These are phyloP conservation scores for Colletotrichum sp. DNA, from an alignment of 2,329 filamentous ascomycete species.

Conservation along the genomic window DNA sequence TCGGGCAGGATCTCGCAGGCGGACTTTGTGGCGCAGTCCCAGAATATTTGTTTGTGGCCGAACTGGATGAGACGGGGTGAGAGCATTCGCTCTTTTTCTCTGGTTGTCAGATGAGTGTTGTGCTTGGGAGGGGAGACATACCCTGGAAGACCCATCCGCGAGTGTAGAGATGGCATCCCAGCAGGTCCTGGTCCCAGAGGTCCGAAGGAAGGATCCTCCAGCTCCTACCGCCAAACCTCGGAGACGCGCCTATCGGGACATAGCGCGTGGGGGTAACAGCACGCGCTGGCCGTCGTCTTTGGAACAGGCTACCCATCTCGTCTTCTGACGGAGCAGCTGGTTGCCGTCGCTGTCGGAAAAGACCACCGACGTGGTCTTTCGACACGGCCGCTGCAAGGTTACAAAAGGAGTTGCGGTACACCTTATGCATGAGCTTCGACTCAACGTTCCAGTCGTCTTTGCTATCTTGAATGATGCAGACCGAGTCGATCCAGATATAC, in stretches of 20 bases:
- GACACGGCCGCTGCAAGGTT: conserved; percentile 23
- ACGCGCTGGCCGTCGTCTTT: neutral
- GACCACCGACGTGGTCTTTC: neutral
- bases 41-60: conserved; percentile 23
- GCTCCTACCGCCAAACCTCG: neutral
- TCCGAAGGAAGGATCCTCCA: neutral
- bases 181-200: neutral
- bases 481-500: conserved; percentile 31
- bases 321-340: conserved; percentile 16
- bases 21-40: conserved; percentile 26
- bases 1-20: conserved; percentile 24
- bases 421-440: conserved; percentile 14
- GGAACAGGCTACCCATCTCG: neutral
- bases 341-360: neutral
- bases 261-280: neutral
- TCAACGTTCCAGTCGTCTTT: conserved; percentile 23
- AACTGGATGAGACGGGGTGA: conserved; percentile 27
- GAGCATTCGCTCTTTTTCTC: conserved; percentile 20
- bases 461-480: conserved; percentile 28
- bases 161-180: neutral
- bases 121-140: neutral
- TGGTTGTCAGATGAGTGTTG: neutral
- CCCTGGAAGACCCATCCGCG: conserved; percentile 18
- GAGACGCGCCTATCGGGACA: neutral
- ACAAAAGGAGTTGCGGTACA: conserved; percentile 19